phyloP scores from a whole-genome alignment of 2,329 filamentous ascomycete genomes.

The Stagonosporopsis tanaceti region DNA sequence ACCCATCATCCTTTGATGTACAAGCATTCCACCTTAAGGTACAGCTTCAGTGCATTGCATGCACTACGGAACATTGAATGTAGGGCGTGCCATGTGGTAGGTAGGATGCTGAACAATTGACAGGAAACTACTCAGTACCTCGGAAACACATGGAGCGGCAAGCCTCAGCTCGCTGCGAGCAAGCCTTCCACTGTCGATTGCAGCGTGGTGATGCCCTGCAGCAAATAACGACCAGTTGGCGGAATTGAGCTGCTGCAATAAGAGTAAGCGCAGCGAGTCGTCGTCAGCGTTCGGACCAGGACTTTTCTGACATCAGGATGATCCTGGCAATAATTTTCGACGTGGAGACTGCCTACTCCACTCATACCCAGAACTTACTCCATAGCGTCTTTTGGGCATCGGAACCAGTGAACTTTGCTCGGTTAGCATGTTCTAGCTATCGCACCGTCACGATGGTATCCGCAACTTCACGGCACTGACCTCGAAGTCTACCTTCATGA shows the following conservation, averaged over 20 bases:
- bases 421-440: conserved; percentile 31
- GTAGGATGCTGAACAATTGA: conserved; percentile 10
- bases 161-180: conserved; percentile 28
- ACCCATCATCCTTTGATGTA: conserved; percentile 5
- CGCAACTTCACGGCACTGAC: conserved; percentile 49
- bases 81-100: conserved; percentile 4
- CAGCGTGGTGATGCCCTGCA: conserved; percentile 10
- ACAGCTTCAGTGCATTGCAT: conserved; percentile 14
- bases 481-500: conserved; percentile 77
- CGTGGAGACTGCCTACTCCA: conserved; percentile 21
- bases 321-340: conserved; percentile 7
- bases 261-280: conserved; percentile 17
- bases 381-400: conserved; percentile 75
- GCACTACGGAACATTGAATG: conserved; percentile 5
- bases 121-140: conserved; percentile 3
- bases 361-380: conserved; percentile 77
- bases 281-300: conserved; percentile 22
- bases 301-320: conserved; percentile 18
- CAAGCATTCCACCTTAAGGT: conserved; percentile 7
- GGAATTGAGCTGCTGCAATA: conserved; percentile 2
- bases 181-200: background rate
- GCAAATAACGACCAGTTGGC: conserved; percentile 16
- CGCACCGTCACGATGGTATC: background rate
- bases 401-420: conserved; percentile 68
- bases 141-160: conserved; percentile 26